These are phyloP conservation scores for Backusella liffmaniae DNA, from an alignment of 192 early-diverging fungal species.

Conservation along the genomic window DNA sequence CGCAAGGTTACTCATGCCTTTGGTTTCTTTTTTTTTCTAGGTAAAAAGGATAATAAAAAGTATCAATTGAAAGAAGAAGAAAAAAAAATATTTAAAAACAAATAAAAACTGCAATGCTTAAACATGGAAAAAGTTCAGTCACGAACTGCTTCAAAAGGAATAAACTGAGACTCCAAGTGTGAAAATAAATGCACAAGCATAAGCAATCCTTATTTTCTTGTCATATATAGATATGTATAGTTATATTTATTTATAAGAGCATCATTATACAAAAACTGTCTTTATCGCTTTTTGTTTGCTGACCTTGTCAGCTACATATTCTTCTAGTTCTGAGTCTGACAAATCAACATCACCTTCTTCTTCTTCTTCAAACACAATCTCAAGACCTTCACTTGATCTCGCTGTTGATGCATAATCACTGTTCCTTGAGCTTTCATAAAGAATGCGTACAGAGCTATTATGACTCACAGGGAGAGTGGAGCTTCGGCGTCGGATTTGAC, in stretches of 20 bases:
- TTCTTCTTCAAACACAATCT: slow-evolving; percentile 13
- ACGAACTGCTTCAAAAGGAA: not conserved
- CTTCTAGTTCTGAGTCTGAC: not conserved
- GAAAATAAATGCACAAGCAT: not conserved
- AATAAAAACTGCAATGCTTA: not conserved
- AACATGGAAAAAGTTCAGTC: not conserved
- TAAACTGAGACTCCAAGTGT: slow-evolving; percentile 1
- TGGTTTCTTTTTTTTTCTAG: not conserved
- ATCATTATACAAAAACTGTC: slow-evolving; percentile 1
- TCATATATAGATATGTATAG: not conserved
- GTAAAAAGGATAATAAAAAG: not conserved
- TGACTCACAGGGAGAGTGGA: not conserved
- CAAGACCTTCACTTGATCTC: slow-evolving; percentile 8
- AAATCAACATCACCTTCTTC: slow-evolving; percentile 14
- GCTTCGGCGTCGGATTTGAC: slow-evolving; percentile 3
- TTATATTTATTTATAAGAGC: not conserved
- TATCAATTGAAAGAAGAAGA: not conserved
- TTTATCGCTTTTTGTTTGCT: not conserved
- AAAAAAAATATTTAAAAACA: not conserved
- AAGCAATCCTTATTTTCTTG: not conserved
- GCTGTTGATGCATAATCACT: not conserved
- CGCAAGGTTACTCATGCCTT: not conserved
- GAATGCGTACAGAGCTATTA: not conserved
- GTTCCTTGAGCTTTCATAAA: not conserved
- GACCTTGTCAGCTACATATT: slow-evolving; percentile 3